A percentile compares a stretch with the other conserved stretches of the same genome.
Conservation (phyloP, 139 green algal species). For the Raphidocelis subcapitata region DNA sequence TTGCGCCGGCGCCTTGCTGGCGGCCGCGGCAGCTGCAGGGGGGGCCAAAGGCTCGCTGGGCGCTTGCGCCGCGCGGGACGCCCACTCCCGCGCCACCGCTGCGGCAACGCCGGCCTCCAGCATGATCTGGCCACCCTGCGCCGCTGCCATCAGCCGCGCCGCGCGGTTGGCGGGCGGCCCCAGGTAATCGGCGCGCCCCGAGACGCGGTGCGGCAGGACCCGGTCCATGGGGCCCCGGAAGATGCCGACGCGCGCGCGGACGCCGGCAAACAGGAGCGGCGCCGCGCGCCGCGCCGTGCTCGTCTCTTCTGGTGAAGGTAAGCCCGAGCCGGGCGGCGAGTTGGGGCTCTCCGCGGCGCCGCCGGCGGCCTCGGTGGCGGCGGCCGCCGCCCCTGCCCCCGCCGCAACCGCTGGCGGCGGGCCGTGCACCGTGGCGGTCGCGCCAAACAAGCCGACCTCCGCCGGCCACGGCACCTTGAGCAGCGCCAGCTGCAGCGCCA, state of each 20-base stretch:
- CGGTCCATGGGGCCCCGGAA: slow-evolving; percentile 49
- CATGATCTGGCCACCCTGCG: slow-evolving; percentile 47
- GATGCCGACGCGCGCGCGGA: slow-evolving; percentile 47
- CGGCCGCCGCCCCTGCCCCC: too few relatives aligned
- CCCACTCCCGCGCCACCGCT: too few relatives aligned
- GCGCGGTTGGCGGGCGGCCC: slow-evolving; percentile 53
- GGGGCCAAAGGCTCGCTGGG: too few relatives aligned
- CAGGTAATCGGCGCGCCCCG: slow-evolving; percentile 54
- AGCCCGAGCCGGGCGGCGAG: not conserved
- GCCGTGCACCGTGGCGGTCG: slow-evolving; percentile 13
- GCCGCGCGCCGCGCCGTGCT: not conserved
- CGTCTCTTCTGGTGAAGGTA: slow-evolving; percentile 1
- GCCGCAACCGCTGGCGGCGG: too few relatives aligned
- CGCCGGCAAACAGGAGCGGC: slow-evolving; percentile 34
- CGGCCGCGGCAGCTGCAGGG: too few relatives aligned
- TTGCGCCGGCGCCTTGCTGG: too few relatives aligned
- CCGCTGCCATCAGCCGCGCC: slow-evolving; percentile 53
- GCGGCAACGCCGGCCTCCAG: not conserved
- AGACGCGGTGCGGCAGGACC: slow-evolving; percentile 46
- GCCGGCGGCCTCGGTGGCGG: too few relatives aligned
- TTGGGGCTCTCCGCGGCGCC: too few relatives aligned
- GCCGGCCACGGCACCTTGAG: slow-evolving; percentile 38
- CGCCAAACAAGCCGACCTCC: slow-evolving; percentile 19
- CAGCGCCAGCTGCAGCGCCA: slow-evolving; percentile 50
- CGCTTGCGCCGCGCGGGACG: too few relatives aligned